Evolutionary conservation across 2,329 filamentous ascomycete genomes (phyloP).

Genomic region (Fusarium euwallaceae): DNA sequence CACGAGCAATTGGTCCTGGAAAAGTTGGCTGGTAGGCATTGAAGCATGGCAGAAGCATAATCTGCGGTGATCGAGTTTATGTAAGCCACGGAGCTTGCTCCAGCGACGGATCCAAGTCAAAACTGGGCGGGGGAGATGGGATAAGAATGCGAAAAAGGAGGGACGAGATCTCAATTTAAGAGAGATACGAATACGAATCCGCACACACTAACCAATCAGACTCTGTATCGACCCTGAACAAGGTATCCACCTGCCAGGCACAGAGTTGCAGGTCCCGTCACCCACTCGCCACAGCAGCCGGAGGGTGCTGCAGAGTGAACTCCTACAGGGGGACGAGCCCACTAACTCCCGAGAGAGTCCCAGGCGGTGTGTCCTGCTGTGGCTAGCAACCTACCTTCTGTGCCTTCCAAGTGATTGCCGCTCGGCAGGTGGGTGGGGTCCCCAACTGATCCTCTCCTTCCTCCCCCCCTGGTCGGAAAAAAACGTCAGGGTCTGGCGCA

Average conservation of each 20-base stretch:
- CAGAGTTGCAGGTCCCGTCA: constrained; percentile 13
- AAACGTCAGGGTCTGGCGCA: constrained; percentile 44
- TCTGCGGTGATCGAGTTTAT: constrained; percentile 10
- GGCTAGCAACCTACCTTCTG: constrained; percentile 7
- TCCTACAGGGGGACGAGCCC: constrained; percentile 8
- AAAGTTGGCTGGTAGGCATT: neutral
- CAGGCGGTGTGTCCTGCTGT: constrained; percentile 34
- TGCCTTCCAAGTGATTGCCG: constrained; percentile 5
- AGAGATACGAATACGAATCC: constrained; percentile 44
- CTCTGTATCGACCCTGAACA: neutral
- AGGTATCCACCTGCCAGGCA: constrained; percentile 30
- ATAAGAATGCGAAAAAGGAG: constrained; percentile 44
- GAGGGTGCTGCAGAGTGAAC: constrained; percentile 16
- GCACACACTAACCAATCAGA: constrained; percentile 25
- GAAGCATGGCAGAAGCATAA: neutral
- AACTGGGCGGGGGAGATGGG: constrained; percentile 4
- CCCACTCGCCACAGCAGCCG: constrained; percentile 9
- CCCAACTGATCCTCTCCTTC: constrained; percentile 19
- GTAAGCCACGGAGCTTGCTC: constrained; percentile 15
- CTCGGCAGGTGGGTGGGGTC: constrained; percentile 29
- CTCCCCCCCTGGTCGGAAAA: constrained; percentile 38
- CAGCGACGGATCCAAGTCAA: constrained; percentile 9
- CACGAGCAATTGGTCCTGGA: constrained; percentile 10
- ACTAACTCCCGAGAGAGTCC: constrained; percentile 14
- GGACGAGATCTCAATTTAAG: constrained; percentile 31